A percentile compares a stretch with the other conserved stretches of the same genome.
These are phyloP conservation scores for Trichophyton benhamiae DNA, from an alignment of 2,329 filamentous ascomycete genomes.

Conservation along the genomic window DNA sequence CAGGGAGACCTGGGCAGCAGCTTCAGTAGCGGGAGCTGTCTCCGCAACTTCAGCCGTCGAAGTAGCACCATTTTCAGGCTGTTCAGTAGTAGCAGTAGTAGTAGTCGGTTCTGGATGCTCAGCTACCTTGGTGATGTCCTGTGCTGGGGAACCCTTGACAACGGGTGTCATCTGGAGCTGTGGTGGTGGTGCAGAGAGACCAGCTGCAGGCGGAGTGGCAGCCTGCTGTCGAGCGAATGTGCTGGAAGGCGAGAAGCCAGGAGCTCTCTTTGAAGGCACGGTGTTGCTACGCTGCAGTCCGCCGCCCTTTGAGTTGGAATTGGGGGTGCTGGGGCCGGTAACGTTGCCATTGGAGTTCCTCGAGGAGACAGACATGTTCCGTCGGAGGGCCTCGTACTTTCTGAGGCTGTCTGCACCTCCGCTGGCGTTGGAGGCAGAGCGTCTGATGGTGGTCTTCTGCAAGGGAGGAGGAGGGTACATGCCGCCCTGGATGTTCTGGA, in stretches of 20 bases:
- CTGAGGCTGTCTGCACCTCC: slow-evolving; percentile 77
- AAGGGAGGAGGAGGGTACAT: slow-evolving; percentile 27
- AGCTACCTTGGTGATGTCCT: slow-evolving; percentile 8
- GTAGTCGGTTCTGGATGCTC: slow-evolving; percentile 3
- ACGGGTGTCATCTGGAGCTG: slow-evolving; percentile 19
- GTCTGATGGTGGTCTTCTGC: slow-evolving; percentile 40
- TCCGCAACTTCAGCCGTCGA: background rate
- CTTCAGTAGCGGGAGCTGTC: background rate
- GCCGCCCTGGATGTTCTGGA: slow-evolving; percentile 58
- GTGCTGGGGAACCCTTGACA: slow-evolving; percentile 18
- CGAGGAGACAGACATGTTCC: slow-evolving; percentile 89
- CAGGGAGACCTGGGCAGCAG: background rate
- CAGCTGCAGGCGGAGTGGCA: slow-evolving; percentile 31
- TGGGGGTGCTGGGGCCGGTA: slow-evolving; percentile 53
- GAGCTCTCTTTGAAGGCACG: slow-evolving; percentile 64
- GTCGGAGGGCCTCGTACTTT: slow-evolving; percentile 58
- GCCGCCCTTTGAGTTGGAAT: slow-evolving; percentile 32
- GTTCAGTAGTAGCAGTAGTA: background rate
- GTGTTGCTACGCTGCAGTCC: slow-evolving; percentile 77
- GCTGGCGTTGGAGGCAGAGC: slow-evolving; percentile 79
- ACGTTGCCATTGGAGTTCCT: slow-evolving; percentile 53
- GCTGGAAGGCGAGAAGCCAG: slow-evolving; percentile 26
- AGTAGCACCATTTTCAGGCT: slow-evolving; percentile 1
- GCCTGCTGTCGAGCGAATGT: slow-evolving; percentile 7
- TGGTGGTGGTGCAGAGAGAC: slow-evolving; percentile 24